phyloP scores from a whole-genome alignment of 495 filamentous ascomycete genomes.

The Emericellopsis terricola region DNA sequence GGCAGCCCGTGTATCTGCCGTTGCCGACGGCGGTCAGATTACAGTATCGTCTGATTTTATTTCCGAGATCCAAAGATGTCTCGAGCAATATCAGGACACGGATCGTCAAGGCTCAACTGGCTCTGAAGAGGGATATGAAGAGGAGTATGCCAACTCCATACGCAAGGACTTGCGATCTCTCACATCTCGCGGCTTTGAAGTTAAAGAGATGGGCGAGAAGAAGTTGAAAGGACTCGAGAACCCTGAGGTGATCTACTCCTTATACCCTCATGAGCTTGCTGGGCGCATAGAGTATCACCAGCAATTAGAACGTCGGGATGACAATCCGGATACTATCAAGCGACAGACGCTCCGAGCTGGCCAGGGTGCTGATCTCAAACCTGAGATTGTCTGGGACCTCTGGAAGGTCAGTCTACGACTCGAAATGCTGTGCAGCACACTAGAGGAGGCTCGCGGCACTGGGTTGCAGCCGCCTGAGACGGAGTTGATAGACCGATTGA shows the following conservation, averaged over 20 bases:
- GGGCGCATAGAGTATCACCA: conserved; percentile 50
- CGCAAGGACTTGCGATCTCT: conserved; percentile 75
- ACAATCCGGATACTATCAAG: conserved; percentile 23
- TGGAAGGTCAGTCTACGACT: conserved; percentile 81
- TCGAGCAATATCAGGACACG: conserved; percentile 65
- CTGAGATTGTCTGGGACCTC: conserved; percentile 68
- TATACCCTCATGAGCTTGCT: conserved; percentile 79
- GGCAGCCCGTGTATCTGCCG: conserved; percentile 76
- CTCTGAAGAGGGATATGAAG: conserved; percentile 51
- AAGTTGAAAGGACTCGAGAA: conserved; percentile 96
- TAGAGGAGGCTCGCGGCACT: conserved; percentile 44
- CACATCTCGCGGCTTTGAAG: conserved; percentile 84
- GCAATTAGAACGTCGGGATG: conserved; percentile 30
- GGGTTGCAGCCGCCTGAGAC: conserved; percentile 56
- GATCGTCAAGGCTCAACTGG: conserved; percentile 50
- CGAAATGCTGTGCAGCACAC: conserved; percentile 75
- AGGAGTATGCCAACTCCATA: conserved; percentile 50
- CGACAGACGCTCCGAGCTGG: conserved; percentile 8
- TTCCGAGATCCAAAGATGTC: conserved; percentile 77
- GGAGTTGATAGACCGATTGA: conserved; percentile 67
- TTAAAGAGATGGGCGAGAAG: conserved; percentile 84
- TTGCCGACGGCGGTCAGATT: conserved; percentile 95
- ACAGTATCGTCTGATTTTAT: conserved; percentile 95
- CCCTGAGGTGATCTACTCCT: conserved; percentile 82
- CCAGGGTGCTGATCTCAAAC: conserved; percentile 51